These are phyloP conservation scores for Brassica incana DNA, from an alignment of 345 rosid genomes.

Conservation along the genomic window DNA sequence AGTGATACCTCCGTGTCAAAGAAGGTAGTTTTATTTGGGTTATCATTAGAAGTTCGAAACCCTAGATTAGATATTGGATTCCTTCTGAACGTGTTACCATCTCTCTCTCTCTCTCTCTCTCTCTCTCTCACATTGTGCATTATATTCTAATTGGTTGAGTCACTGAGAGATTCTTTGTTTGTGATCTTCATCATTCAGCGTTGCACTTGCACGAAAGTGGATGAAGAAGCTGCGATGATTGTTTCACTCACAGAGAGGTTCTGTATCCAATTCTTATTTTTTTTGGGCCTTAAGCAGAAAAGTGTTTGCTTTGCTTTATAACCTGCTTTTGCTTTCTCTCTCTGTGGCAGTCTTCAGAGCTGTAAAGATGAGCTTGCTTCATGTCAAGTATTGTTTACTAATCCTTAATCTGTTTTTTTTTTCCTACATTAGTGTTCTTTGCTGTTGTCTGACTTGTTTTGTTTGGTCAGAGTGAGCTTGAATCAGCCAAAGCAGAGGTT, in stretches of 20 bases:
- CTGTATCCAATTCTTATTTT: neutral
- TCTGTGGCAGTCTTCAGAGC: neutral
- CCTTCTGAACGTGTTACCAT: neutral
- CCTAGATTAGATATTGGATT: too few species aligned
- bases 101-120: neutral
- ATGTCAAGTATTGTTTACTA: neutral
- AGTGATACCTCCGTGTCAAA: slow-evolving; percentile 76
- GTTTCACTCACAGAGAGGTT: slow-evolving; percentile 86
- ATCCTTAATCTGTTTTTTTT: neutral
- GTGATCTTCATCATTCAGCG: slow-evolving; percentile 2
- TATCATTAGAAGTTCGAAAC: neutral
- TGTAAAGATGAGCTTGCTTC: neutral
- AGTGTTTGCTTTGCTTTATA: too few species aligned
- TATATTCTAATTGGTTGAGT: too few species aligned
- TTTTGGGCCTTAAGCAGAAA: neutral
- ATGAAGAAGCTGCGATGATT: slow-evolving; percentile 70
- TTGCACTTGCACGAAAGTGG: slow-evolving; percentile 52
- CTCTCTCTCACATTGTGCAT: too few species aligned
- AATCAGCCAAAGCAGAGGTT: slow-evolving; percentile 70
- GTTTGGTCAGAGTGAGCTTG: slow-evolving; percentile 60
- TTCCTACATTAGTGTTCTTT: neutral
- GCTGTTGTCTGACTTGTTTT: neutral
- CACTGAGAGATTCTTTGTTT: neutral
- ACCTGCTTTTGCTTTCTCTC: neutral
- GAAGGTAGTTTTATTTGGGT: slow-evolving; percentile 46